Conservation (phyloP, 495 filamentous ascomycete genomes). For the Pyrenula aspistea region DNA sequence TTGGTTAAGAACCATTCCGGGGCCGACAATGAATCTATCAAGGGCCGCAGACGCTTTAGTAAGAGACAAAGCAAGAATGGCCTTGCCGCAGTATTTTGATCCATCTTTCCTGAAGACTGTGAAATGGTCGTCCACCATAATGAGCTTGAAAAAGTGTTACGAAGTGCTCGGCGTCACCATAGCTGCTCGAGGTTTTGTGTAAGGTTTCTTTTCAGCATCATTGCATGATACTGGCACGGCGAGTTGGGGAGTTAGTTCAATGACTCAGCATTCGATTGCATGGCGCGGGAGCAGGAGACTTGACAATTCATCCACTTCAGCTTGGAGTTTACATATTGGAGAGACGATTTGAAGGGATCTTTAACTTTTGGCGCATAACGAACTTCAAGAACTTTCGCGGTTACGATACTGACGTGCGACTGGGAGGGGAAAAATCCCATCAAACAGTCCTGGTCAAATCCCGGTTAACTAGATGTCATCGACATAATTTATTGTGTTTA, state of each 20-base stretch:
- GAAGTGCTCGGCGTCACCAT: too few species aligned
- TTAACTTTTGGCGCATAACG: not conserved
- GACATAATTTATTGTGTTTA: too few species aligned
- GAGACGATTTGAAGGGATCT: not conserved
- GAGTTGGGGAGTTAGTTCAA: not conserved
- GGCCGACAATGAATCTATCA: constrained; percentile 41
- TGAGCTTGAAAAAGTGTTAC: too few species aligned
- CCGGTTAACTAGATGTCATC: too few species aligned
- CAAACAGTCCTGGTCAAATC: not conserved
- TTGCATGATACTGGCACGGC: not conserved
- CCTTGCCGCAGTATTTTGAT: constrained; percentile 66
- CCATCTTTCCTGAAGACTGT: not conserved
- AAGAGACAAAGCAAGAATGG: constrained; percentile 85
- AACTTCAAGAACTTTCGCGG: not conserved
- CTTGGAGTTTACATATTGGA: not conserved
- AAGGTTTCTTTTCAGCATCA: not conserved
- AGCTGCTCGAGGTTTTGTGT: not conserved
- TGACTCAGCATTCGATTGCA: not conserved
- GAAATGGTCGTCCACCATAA: not conserved
- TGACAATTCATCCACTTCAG: not conserved
- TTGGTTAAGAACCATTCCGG: constrained; percentile 32
- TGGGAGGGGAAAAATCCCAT: not conserved
- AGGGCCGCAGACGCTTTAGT: constrained; percentile 71
- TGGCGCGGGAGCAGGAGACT: not conserved
- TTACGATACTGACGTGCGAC: not conserved